Evolutionary conservation across 2,329 filamentous ascomycete genomes (phyloP).

Genomic region (Trichoderma sp.): DNA sequence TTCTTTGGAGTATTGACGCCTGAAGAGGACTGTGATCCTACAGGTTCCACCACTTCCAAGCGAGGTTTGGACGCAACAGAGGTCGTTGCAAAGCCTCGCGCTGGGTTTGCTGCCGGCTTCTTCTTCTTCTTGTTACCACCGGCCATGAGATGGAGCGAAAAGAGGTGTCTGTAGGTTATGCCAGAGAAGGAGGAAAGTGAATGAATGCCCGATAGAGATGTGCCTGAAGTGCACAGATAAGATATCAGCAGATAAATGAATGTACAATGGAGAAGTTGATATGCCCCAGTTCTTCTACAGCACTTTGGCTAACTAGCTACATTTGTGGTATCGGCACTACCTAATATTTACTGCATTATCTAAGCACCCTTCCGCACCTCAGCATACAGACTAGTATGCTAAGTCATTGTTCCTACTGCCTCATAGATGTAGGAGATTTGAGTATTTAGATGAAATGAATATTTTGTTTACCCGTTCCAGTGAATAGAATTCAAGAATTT

Average conservation of each 20-base stretch:
- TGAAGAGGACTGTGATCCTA: slow-evolving; percentile 34
- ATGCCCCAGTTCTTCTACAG: not conserved
- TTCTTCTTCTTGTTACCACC: slow-evolving; percentile 78
- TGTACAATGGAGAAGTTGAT: not conserved
- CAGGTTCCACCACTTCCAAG: slow-evolving; percentile 54
- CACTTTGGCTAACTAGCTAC: not conserved
- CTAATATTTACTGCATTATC: not conserved
- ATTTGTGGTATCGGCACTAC: not conserved
- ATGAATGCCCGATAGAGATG: not conserved
- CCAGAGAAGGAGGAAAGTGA: not conserved
- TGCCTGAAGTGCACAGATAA: not conserved
- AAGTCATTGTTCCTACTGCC: too few species aligned
- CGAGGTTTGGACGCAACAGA: slow-evolving; percentile 84
- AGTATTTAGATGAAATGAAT: not conserved
- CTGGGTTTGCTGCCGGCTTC: slow-evolving; percentile 84
- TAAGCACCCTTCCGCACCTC: not conserved
- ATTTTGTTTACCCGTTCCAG: not conserved
- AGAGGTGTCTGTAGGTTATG: not conserved
- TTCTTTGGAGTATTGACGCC: slow-evolving; percentile 31
- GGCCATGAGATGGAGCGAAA: slow-evolving; percentile 57
- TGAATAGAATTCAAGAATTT: not conserved
- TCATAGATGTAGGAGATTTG: not conserved
- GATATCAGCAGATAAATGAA: not conserved
- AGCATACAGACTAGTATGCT: not conserved
- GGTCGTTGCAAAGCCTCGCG: slow-evolving; percentile 89